phyloP scores from a whole-genome alignment of 2,329 filamentous ascomycete species.

The Colletotrichum somersetense region DNA sequence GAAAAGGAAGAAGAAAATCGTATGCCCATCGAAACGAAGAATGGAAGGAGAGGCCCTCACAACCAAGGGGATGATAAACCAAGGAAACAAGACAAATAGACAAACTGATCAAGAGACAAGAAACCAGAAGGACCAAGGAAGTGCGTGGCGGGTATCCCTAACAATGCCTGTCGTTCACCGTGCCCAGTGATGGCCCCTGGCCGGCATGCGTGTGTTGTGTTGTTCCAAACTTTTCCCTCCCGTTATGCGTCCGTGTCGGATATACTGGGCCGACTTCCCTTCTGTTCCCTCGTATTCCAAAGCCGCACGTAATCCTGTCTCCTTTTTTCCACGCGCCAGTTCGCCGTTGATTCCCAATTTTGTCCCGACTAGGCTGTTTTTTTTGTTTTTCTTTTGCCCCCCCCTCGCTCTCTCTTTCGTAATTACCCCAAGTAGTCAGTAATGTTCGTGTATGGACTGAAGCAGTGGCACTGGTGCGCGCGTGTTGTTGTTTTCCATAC shows the following conservation, averaged over 20 bases:
- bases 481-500: slow-evolving; percentile 18
- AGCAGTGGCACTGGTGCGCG: slow-evolving; percentile 9
- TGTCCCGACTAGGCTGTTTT: not conserved
- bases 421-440: slow-evolving; percentile 7
- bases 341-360: slow-evolving; percentile 28
- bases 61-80: slow-evolving; percentile 30
- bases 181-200: slow-evolving; percentile 18
- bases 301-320: slow-evolving; percentile 18
- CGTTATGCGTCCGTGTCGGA: slow-evolving; percentile 13
- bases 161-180: slow-evolving; percentile 37
- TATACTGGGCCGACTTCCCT: slow-evolving; percentile 19
- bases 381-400: not conserved
- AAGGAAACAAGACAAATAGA: slow-evolving; percentile 36
- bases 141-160: slow-evolving; percentile 40
- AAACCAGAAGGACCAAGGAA: slow-evolving; percentile 1
- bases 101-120: slow-evolving; percentile 37
- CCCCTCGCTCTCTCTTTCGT: not conserved
- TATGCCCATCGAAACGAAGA: slow-evolving; percentile 35
- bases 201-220: not conserved
- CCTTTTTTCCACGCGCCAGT: slow-evolving; percentile 29
- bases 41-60: slow-evolving; percentile 11
- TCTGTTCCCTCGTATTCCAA: slow-evolving; percentile 14
- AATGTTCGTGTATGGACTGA: slow-evolving; percentile 18
- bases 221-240: slow-evolving; percentile 36
- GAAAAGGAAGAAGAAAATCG: not conserved